Evolutionary conservation across 179 eudicot genomes (phyloP).

Genomic region (Amaranthus tricolor): DNA sequence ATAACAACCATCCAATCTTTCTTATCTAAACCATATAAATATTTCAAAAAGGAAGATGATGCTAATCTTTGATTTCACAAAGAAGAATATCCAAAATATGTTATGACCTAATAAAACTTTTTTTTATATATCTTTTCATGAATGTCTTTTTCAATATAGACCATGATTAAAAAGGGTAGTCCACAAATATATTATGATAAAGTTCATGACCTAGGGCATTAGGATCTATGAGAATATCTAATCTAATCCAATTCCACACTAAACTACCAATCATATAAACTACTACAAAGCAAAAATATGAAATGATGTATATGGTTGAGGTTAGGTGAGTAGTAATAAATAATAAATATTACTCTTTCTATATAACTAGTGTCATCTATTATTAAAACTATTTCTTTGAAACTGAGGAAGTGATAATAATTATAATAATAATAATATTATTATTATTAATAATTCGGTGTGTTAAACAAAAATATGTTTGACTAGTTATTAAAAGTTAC

Average conservation of each 20-base stretch:
- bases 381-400: too few species aligned
- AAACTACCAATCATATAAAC: conserved; percentile 28
- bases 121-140: neutral
- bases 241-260: neutral
- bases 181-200: conserved; percentile 6
- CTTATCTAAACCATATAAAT: neutral
- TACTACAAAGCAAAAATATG: conserved; percentile 16
- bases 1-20: conserved; percentile 2
- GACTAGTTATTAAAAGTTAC: too few species aligned
- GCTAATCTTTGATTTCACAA: conserved; percentile 13
- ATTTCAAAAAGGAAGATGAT: conserved; percentile 8
- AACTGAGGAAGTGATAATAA: too few species aligned
- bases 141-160: conserved; percentile 13
- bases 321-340: conserved; percentile 10
- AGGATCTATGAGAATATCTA: conserved; percentile 12
- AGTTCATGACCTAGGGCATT: conserved; percentile 9
- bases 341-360: neutral
- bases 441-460: too few species aligned
- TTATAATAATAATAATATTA: too few species aligned
- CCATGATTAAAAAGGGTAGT: conserved; percentile 15
- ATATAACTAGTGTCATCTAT: too few species aligned
- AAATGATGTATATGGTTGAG: conserved; percentile 1
- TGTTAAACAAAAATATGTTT: too few species aligned
- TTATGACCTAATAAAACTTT: neutral
- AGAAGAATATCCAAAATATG: neutral